Percentiles rank a stretch among this genome's conserved stretches.
These are phyloP conservation scores for Dichotomopilus funicola DNA, from an alignment of 2,329 filamentous ascomycete species.

Conservation along the genomic window DNA sequence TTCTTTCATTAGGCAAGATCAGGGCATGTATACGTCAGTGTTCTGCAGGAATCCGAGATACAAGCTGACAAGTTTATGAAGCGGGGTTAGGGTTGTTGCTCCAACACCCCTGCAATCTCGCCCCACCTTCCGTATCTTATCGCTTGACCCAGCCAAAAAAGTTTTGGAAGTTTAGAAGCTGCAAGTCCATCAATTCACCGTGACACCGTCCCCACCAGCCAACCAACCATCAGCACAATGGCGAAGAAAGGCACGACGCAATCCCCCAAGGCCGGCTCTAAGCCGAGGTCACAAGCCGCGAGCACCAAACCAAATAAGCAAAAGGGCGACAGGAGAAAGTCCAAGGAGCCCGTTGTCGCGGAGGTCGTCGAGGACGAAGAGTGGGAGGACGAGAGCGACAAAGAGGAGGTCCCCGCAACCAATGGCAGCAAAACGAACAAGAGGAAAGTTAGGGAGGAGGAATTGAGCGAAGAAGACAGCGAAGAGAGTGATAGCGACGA, in stretches of 20 bases:
- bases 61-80: no score
- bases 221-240: slow-evolving; percentile 14
- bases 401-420: slow-evolving; percentile 21
- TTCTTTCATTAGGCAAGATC: no score
- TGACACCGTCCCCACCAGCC: slow-evolving; percentile 13
- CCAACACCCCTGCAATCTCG: neutral
- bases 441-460: slow-evolving; percentile 24
- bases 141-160: slow-evolving; percentile 18
- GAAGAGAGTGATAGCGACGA: slow-evolving; percentile 32
- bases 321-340: slow-evolving; percentile 15
- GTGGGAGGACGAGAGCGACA: slow-evolving; percentile 35
- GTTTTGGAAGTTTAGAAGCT: slow-evolving; percentile 13
- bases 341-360: slow-evolving; percentile 22
- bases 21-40: no score
- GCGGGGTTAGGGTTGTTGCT: slow-evolving; percentile 7
- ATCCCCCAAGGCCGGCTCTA: slow-evolving; percentile 12
- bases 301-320: slow-evolving; percentile 11
- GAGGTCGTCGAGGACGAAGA: slow-evolving; percentile 29
- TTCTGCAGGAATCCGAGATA: no score
- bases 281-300: slow-evolving; percentile 10
- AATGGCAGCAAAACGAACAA: slow-evolving; percentile 25
- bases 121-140: slow-evolving; percentile 22
- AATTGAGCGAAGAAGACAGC: slow-evolving; percentile 28
- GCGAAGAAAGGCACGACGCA: slow-evolving; percentile 21
- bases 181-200: slow-evolving; percentile 9